Percentiles rank a stretch among this genome's conserved stretches.
These are phyloP conservation scores for Metschnikowia koreensis DNA, from an alignment of 805 yeast genomes.

Conservation along the genomic window DNA sequence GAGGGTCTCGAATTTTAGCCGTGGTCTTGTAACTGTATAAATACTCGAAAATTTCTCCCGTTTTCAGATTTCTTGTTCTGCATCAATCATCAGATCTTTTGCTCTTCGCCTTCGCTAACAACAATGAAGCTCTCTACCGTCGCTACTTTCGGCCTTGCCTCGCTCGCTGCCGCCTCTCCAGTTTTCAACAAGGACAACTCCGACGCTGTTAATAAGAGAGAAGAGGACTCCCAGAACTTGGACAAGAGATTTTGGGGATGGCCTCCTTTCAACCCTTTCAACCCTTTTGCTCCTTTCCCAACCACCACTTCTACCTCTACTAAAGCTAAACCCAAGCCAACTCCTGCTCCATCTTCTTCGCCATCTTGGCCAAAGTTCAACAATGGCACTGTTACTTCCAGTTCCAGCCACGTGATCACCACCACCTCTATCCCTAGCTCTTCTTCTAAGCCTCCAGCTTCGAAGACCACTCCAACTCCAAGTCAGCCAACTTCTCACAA, in stretches of 20 bases:
- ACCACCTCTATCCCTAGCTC: not conserved
- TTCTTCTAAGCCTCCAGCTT: not conserved
- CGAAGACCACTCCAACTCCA: not conserved
- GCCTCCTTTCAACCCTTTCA: not conserved
- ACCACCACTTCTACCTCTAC: not conserved
- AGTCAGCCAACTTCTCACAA: not conserved
- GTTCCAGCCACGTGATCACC: not conserved
- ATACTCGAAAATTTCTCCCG: too few relatives aligned
- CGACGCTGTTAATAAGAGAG: not conserved
- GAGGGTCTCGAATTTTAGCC: too few relatives aligned
- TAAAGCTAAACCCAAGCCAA: not conserved
- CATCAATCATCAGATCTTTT: not conserved
- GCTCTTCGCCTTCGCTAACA: not conserved
- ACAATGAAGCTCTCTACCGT: slow-evolving; percentile 10
- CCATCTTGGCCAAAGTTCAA: not conserved
- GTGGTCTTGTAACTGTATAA: too few relatives aligned
- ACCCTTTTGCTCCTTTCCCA: not conserved
- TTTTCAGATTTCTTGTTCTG: too few relatives aligned
- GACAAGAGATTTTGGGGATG: not conserved
- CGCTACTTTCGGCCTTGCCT: slow-evolving; percentile 7
- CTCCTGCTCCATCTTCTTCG: not conserved
- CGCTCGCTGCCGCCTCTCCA: slow-evolving; percentile 14
- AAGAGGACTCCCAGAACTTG: not conserved
- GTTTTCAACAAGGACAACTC: not conserved
- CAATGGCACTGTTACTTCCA: not conserved